Percentiles rank a stretch among this genome's conserved stretches.
phyloP scores from a whole-genome alignment of 2,329 filamentous ascomycete species.

The Fusarium domesticum region DNA sequence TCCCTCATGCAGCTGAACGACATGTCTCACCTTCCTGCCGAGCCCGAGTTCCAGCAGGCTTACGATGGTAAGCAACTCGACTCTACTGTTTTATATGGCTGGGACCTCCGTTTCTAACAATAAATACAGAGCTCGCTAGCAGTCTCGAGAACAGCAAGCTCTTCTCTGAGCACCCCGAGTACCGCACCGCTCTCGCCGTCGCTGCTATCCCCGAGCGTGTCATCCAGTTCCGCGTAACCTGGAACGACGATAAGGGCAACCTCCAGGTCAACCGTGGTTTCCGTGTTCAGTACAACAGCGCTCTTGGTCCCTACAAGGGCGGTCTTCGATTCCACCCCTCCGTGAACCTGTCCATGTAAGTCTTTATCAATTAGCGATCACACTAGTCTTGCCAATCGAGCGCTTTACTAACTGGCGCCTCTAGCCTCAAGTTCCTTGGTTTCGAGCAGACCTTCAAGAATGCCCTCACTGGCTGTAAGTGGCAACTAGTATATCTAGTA shows the following conservation, averaged over 20 bases:
- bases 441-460: conserved; percentile 99
- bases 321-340: conserved; percentile 92
- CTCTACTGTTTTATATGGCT: not conserved
- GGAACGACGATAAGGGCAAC: conserved; percentile 90
- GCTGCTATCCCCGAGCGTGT: conserved; percentile 89
- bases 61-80: conserved; percentile 70
- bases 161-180: conserved; percentile 92
- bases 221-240: conserved; percentile 95
- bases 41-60: conserved; percentile 99
- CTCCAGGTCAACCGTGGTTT: conserved; percentile 92
- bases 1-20: conserved; percentile 30
- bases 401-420: conserved; percentile 14
- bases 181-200: conserved; percentile 84
- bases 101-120: conserved; percentile 7
- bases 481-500: not conserved
- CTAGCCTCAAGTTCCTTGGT: conserved; percentile 84
- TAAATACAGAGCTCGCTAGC: conserved; percentile 74
- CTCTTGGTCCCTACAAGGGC: conserved; percentile 96
- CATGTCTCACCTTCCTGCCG: conserved; percentile 81
- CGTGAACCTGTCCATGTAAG: conserved; percentile 68
- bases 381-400: not conserved
- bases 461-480: conserved; percentile 88
- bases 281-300: conserved; percentile 98
- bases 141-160: conserved; percentile 92
- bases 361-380: not conserved